Percentiles rank a stretch among this genome's conserved stretches.
Evolutionary conservation across 2,329 filamentous ascomycete genomes (phyloP).

Genomic region (Ceratocystis ficicola): DNA sequence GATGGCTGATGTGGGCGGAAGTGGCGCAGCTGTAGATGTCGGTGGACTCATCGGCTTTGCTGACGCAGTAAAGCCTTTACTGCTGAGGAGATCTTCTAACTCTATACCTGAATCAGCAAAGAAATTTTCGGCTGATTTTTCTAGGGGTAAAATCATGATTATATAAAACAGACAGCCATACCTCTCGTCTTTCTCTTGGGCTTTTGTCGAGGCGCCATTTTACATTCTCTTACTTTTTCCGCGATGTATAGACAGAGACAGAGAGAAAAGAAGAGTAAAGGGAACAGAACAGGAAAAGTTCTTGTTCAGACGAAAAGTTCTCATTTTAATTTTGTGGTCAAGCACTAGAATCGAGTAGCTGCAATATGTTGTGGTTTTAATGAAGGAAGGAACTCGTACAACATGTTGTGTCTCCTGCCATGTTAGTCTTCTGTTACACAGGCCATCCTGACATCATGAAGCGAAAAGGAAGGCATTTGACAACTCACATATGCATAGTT

Average conservation of each 20-base stretch:
- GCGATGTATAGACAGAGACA: background rate
- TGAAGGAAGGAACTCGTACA: background rate
- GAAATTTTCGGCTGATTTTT: background rate
- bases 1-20: conserved; percentile 2
- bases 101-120: background rate
- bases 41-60: conserved; percentile 1
- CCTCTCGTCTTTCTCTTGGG: conserved; percentile 17
- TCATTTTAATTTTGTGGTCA: background rate
- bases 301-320: background rate
- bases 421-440: conserved; percentile 5
- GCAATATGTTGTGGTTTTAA: background rate
- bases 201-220: conserved; percentile 16
- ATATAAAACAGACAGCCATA: background rate
- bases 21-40: conserved; percentile 4
- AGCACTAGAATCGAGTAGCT: background rate
- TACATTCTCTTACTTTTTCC: background rate
- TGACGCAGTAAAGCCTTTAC: background rate
- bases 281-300: background rate
- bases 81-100: conserved; percentile 8
- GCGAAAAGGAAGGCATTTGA: background rate
- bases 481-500: background rate
- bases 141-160: background rate
- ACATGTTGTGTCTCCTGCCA: background rate
- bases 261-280: background rate
- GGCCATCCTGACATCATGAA: background rate